phyloP scores from a whole-genome alignment of 208 protist species.

The Leishmania guyanensis region DNA sequence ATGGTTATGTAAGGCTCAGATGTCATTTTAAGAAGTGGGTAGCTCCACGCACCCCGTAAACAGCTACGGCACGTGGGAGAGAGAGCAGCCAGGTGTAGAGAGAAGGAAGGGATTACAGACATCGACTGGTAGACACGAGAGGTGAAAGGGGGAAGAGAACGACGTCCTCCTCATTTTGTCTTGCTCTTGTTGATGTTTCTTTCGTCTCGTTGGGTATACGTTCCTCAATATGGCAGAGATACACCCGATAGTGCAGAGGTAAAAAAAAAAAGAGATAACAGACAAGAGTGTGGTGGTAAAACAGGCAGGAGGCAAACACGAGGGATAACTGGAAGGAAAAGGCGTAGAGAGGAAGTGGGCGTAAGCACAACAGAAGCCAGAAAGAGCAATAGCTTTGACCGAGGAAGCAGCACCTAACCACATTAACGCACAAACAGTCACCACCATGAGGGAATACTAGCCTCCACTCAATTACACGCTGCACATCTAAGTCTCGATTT shows the following conservation, averaged over 20 bases:
- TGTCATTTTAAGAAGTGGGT: not conserved
- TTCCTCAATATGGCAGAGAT: too few relatives aligned
- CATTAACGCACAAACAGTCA: too few relatives aligned
- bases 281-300: conserved; percentile 2
- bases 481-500: too few relatives aligned
- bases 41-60: not conserved
- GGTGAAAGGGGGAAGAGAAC: not conserved
- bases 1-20: not conserved
- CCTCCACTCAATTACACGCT: too few relatives aligned
- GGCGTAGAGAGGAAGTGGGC: conserved; percentile 3
- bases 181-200: too few relatives aligned
- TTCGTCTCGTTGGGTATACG: too few relatives aligned
- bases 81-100: not conserved
- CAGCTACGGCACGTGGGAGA: not conserved
- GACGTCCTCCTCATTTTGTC: too few relatives aligned
- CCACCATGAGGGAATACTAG: too few relatives aligned
- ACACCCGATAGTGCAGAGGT: too few relatives aligned
- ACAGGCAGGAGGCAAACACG: conserved; percentile 6
- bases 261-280: not conserved
- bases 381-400: not conserved
- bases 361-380: not conserved
- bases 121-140: not conserved
- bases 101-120: not conserved
- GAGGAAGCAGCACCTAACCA: too few relatives aligned
- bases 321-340: not conserved